Base-by-base conservation (phyloP, 148 eudicot species). In the Hydrangea macrophylla region DNA sequence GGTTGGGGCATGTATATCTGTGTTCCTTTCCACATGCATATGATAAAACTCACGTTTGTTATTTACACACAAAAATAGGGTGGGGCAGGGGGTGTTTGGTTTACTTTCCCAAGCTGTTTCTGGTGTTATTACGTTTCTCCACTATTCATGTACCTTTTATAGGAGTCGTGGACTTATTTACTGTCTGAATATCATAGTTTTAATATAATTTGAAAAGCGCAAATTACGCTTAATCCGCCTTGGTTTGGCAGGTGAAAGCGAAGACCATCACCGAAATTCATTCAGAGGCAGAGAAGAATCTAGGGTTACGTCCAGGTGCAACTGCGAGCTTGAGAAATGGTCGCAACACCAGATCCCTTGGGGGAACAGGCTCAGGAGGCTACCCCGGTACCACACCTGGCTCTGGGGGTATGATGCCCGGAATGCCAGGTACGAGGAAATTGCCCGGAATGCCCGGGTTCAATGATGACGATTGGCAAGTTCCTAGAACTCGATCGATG, bases 321-420 rank as follows among this genome's bases (percentile, higher is more conserved):
- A 80, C 88, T 50, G 85, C 88, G 35, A 70, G 83, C 71, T 83
- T 87, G 23, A 60, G 92, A 36, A 85, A 80, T 54, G 45, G 75
- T 44, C 92, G 87, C 58, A 76, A 76, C 24, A 54, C 74, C 27
- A 71, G 79, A 24, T 58, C 92, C 35, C 76, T 76, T 36, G 70
- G 75, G 86, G 88, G 35, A 71, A 68, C 59, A 42, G 48, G 76
- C 51, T 77, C 88, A 7, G 82, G 80, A 17, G 86, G 89, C n/a
- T 84, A 71, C 57, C 81, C 80, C 0, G 53, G 73, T 27, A 84
- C 84, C 65, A 81, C 86, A 17, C 89, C 89, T 10, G 96, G 96
- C 36, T n/a, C 83, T 2, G 92, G 92, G 51, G 92, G 96, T 39
- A 84, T 87, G 92, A 87, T 90, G 92, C 96, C 96, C 0, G 91